phyloP scores from a whole-genome alignment of 192 early-diverging fungal species.

The Linnemannia exigua region DNA sequence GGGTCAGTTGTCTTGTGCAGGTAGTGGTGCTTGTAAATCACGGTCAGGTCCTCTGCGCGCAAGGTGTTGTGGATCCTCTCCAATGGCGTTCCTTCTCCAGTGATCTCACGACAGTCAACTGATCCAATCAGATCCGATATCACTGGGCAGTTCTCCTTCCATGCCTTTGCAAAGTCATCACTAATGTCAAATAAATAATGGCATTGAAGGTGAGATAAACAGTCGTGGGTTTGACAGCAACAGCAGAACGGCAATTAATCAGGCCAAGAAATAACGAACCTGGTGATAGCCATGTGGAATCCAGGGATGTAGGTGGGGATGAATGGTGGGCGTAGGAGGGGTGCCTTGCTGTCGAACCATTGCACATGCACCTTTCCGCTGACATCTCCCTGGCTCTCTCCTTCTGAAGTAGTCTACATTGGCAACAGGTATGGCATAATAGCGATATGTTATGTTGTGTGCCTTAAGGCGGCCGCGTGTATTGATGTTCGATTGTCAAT shows the following conservation, averaged over 20 bases:
- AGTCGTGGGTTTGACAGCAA: not conserved
- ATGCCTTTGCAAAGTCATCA: constrained; percentile 20
- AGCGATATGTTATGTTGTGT: not conserved
- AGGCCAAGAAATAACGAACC: constrained; percentile 11
- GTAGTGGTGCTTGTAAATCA: constrained; percentile 36
- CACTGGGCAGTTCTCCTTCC: constrained; percentile 33
- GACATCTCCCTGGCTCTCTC: not conserved
- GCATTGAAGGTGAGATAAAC: not conserved
- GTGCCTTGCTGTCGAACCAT: constrained; percentile 37
- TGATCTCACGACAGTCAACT: constrained; percentile 24
- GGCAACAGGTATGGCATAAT: not conserved
- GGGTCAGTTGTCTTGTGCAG: constrained; percentile 25
- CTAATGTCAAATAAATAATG: not conserved
- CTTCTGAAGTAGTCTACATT: not conserved
- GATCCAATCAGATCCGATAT: constrained; percentile 27
- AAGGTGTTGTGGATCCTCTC: not conserved
- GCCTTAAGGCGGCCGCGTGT: not conserved
- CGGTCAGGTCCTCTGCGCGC: constrained; percentile 22
- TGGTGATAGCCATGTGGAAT: constrained; percentile 40
- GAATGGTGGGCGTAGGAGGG: constrained; percentile 52
- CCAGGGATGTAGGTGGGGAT: constrained; percentile 42
- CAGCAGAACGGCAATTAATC: not conserved
- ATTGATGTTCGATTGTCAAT: too few species aligned
- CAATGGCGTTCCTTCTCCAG: not conserved
- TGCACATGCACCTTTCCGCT: constrained; percentile 32